Conservation (phyloP, 2,329 filamentous ascomycete species). For the Grosmannia clavigera region DNA sequence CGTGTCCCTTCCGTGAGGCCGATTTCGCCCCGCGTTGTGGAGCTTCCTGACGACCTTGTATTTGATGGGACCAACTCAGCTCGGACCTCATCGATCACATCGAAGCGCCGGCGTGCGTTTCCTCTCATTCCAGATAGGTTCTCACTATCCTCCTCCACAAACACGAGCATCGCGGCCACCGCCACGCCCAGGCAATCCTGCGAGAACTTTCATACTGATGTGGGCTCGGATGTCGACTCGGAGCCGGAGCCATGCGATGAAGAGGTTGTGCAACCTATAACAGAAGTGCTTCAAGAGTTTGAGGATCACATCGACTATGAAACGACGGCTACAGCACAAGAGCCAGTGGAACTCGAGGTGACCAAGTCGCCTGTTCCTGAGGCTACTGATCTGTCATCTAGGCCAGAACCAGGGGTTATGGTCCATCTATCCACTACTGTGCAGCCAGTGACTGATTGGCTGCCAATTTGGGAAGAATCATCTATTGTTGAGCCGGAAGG, state of each 20-base stretch:
- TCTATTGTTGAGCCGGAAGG: not conserved
- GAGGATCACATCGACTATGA: not conserved
- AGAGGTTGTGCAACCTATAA: not conserved
- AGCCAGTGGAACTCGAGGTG: not conserved
- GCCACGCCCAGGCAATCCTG: not conserved
- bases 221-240: not conserved
- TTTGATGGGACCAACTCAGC: not conserved
- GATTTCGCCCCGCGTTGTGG: conserved; percentile 7
- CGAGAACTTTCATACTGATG: not conserved
- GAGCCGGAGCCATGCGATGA: not conserved
- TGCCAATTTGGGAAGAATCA: not conserved
- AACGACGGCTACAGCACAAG: not conserved
- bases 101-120: conserved; percentile 11
- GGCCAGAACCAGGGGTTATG: not conserved
- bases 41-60: conserved; percentile 7
- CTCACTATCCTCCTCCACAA: not conserved
- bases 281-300: not conserved
- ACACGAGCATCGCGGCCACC: not conserved
- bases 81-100: not conserved
- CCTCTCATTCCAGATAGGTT: conserved; percentile 14
- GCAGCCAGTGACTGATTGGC: not conserved
- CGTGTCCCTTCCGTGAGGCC: not conserved
- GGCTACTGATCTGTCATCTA: not conserved
- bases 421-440: not conserved
- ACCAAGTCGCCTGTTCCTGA: not conserved